phyloP scores from a whole-genome alignment of 257 asterid genomes.

The Jaltomata sinuosa region DNA sequence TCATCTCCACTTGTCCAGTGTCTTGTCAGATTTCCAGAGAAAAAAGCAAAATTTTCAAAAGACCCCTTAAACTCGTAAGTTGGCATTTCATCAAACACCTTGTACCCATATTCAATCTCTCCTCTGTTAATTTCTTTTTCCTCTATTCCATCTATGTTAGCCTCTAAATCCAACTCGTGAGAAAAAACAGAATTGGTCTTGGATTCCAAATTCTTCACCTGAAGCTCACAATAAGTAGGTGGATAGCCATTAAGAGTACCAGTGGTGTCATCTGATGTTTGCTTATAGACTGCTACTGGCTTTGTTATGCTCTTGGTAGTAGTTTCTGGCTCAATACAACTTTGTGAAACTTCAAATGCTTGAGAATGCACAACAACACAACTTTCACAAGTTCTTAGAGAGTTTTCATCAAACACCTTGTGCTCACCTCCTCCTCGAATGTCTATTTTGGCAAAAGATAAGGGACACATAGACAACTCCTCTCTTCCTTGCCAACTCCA shows the following conservation, averaged over 20 bases:
- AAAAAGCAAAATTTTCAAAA: no score
- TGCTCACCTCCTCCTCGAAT: no score
- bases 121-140: no score
- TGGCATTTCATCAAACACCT: no score
- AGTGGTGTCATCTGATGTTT: neutral
- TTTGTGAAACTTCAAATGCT: no score
- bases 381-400: neutral
- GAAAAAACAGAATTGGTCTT: neutral
- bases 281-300: neutral
- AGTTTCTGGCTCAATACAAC: neutral
- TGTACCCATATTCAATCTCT: no score
- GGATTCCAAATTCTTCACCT: neutral
- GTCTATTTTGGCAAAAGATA: neutral
- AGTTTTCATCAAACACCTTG: neutral
- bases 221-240: neutral
- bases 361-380: neutral
- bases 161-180: no score
- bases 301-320: neutral
- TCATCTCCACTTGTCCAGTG: no score
- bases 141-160: no score
- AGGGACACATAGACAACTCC: neutral
- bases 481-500: neutral
- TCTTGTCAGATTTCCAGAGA: no score
- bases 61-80: no score
- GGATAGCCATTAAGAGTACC: neutral